Base-by-base conservation (phyloP, 257 asterid genomes). In the Solanum rostratum region DNA sequence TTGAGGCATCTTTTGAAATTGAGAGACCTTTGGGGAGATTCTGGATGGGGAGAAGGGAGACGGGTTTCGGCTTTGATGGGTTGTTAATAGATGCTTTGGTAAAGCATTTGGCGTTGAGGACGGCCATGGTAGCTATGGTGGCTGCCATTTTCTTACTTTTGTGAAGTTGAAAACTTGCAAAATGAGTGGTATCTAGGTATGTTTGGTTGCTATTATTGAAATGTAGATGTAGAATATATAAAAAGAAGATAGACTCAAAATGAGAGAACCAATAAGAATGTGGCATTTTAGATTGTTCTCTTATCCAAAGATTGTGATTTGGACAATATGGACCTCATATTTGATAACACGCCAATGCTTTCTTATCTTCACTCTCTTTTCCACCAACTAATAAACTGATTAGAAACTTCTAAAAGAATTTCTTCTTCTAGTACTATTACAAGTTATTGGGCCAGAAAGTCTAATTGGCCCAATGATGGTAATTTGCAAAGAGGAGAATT, bases 61-160 rank as follows among this genome's bases (percentile, higher is more conserved):
- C 33, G 12, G 89, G 74, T 80, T 85, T 88, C 53, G 88, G 88
- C 57, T 87, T 89, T 9, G 90, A 18, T 71, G 90, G 91, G 86
- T 81, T 89, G 90, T 6, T 85, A 3, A 41, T 87, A 1, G 81
- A 53, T 87, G 84, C 84, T 50, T 90, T 50, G 87, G 54, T 80
- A 81, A 91, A 85, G 93, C 87, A 90, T 57, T 91, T 93, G 87
- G 94, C 73, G 62, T 90, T 94, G 82, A 96, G 95, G 27, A 91
- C 83, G 5, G 97, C 94, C 92, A 92, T 91, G 84, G 98, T 90
- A 45, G 95, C 92, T 90, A 93, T 91, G 30, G 97, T 87, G 62
- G 97, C 92, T 83, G 96, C 96, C 98, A 93, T 94, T 89, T 63
- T 39, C 54, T 22, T 20, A 8, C 27, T 29, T 49, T 1, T 1